Evolutionary conservation across 2,329 filamentous ascomycete species (phyloP).

Genomic region (Nemania bipapillata): DNA sequence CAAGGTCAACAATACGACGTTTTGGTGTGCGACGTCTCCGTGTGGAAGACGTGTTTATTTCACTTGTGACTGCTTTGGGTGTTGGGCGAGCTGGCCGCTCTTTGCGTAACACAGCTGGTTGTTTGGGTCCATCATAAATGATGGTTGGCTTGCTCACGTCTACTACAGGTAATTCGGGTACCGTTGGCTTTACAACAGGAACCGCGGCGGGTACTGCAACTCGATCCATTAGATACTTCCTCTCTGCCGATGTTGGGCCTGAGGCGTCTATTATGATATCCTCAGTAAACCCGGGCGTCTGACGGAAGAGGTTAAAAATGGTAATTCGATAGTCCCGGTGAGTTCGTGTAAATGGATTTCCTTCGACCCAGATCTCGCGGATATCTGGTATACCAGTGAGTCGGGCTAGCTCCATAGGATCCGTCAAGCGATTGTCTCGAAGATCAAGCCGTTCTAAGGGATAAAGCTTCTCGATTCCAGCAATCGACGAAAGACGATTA

Average conservation of each 20-base stretch:
- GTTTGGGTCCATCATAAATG: constrained; percentile 63
- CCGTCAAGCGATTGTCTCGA: constrained; percentile 88
- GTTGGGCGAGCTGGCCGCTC: constrained; percentile 61
- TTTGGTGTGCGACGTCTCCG: constrained; percentile 70
- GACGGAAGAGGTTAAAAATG: constrained; percentile 96
- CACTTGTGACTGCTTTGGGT: constrained; percentile 65
- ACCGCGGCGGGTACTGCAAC: constrained; percentile 78
- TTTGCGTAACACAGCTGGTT: constrained; percentile 67
- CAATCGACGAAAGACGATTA: constrained; percentile 86
- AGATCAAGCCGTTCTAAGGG: constrained; percentile 91
- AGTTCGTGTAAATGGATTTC: constrained; percentile 90
- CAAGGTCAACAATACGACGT: constrained; percentile 72
- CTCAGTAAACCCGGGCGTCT: constrained; percentile 86
- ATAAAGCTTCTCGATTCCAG: constrained; percentile 87
- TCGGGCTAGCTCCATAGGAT: constrained; percentile 88
- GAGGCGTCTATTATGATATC: constrained; percentile 89
- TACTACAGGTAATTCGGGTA: constrained; percentile 70
- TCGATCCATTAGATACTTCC: constrained; percentile 83
- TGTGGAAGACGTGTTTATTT: constrained; percentile 67
- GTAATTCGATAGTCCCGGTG: constrained; percentile 85
- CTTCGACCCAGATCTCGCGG: constrained; percentile 88
- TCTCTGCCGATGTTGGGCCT: constrained; percentile 85
- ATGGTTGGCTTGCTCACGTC: constrained; percentile 75
- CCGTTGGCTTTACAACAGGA: constrained; percentile 78
- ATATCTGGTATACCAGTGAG: constrained; percentile 92